These are phyloP conservation scores for Sporisorium iseilematis-ciliati DNA, from an alignment of 1,284 basidiomycete species.

Conservation along the genomic window DNA sequence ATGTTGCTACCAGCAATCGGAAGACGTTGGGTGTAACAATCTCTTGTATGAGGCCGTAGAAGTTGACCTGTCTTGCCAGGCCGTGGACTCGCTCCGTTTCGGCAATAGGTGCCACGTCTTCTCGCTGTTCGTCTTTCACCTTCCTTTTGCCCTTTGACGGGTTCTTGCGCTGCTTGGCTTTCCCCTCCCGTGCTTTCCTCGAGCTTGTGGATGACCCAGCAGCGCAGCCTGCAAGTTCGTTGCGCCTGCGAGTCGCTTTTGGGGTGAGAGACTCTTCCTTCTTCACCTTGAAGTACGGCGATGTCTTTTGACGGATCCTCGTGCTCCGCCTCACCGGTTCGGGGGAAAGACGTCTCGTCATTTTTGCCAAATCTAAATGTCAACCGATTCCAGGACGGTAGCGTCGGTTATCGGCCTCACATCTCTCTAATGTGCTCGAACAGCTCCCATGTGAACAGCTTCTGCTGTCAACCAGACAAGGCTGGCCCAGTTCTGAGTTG, in stretches of 20 bases:
- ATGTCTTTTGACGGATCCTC: constrained; percentile 17
- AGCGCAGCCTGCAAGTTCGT: not conserved
- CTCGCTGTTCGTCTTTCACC: not conserved
- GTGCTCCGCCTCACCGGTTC: constrained; percentile 15
- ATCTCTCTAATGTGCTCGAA: not conserved
- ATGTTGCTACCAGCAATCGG: constrained; percentile 40
- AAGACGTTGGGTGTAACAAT: constrained; percentile 46
- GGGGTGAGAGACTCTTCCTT: not conserved
- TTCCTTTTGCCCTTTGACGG: not conserved
- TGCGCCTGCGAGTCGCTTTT: not conserved
- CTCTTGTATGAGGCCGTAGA: constrained; percentile 50
- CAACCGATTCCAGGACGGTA: too few relatives aligned
- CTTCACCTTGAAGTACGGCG: constrained; percentile 22
- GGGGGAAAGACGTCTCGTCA: not conserved
- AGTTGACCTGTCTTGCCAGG: constrained; percentile 24
- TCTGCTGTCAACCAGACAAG: not conserved
- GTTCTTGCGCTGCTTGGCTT: not conserved
- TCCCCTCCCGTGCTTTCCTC: not conserved
- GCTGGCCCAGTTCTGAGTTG: not conserved
- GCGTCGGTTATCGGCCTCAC: not conserved
- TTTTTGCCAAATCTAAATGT: not conserved
- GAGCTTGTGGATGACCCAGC: not conserved
- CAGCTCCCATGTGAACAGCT: not conserved
- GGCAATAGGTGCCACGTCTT: not conserved
- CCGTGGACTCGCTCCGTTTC: constrained; percentile 35